Conservation (phyloP, 1,284 basidiomycete species). For the Fistulinella staudtii region DNA sequence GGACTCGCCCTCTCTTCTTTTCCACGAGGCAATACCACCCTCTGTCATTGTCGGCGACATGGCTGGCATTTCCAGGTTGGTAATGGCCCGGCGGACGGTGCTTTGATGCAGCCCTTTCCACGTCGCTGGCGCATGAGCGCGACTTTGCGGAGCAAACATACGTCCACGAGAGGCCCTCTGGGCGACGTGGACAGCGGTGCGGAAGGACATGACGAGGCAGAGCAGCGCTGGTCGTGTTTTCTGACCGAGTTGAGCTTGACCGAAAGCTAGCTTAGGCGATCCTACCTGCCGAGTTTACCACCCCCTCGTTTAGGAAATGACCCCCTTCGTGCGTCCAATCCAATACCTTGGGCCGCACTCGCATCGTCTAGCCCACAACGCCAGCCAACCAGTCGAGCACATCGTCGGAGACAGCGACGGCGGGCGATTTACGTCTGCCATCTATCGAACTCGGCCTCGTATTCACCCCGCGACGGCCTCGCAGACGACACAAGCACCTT, state of each 20-base stretch:
- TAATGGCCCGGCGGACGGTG: conserved; percentile 53
- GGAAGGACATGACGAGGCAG: conserved; percentile 14
- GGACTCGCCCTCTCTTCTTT: conserved; percentile 83
- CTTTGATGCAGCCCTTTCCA: conserved; percentile 57
- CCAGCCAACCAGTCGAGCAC: too few relatives aligned
- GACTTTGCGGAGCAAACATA: conserved; percentile 8
- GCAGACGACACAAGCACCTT: conserved; percentile 6
- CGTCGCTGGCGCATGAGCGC: conserved; percentile 5
- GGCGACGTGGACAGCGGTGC: conserved; percentile 6
- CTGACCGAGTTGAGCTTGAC: too few relatives aligned
- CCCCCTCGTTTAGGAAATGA: background rate
- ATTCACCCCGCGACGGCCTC: background rate
- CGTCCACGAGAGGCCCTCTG: conserved; percentile 23
- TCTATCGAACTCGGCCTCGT: too few relatives aligned
- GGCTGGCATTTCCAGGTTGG: conserved; percentile 83
- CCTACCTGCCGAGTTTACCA: too few relatives aligned
- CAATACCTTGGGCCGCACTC: background rate
- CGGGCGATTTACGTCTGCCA: too few relatives aligned
- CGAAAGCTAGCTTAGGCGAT: too few relatives aligned
- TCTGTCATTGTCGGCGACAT: conserved; percentile 99
- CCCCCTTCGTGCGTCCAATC: conserved; percentile 3
- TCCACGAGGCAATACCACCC: conserved; percentile 92
- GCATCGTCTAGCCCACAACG: background rate
- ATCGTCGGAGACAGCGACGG: too few relatives aligned
- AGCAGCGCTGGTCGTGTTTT: background rate